A percentile compares a stretch with the other conserved stretches of the same genome.
Conservation (phyloP, 495 filamentous ascomycete genomes). For the Lasiosphaeriaceae sp. region DNA sequence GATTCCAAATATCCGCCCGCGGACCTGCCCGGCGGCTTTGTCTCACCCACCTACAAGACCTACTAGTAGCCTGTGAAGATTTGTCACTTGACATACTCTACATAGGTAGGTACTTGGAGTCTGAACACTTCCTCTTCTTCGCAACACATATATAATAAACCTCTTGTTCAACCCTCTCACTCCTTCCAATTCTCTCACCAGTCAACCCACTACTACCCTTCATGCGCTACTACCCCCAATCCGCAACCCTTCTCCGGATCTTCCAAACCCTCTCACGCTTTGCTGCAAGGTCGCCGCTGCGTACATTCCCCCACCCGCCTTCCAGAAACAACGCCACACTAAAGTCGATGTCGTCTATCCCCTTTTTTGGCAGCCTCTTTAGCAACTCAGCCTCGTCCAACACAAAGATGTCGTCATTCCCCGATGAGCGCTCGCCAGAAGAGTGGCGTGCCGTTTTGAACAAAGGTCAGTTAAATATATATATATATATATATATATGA, state of each 20-base stretch:
- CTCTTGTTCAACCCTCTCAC: not conserved
- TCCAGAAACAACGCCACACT: conserved; percentile 20
- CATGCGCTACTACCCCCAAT: conserved; percentile 59
- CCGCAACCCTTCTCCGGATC: conserved; percentile 50
- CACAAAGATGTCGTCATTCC: conserved; percentile 63
- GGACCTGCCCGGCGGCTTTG: too few relatives aligned
- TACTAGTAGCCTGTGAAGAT: not conserved
- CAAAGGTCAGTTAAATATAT: conserved; percentile 52
- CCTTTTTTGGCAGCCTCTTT: conserved; percentile 79
- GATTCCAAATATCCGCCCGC: too few relatives aligned
- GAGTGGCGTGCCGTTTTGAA: conserved; percentile 86
- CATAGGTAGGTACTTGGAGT: too few relatives aligned
- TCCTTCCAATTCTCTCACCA: not conserved
- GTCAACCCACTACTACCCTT: conserved; percentile 11
- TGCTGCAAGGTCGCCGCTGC: conserved; percentile 19
- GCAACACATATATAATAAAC: too few relatives aligned
- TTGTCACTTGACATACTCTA: not conserved
- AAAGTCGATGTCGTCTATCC: conserved; percentile 58
- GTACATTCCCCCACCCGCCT: not conserved
- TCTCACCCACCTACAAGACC: not conserved
- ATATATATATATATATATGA: not conserved
- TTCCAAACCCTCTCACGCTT: conserved; percentile 38
- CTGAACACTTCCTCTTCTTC: too few relatives aligned
- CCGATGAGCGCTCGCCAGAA: conserved; percentile 70
- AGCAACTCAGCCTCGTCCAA: conserved; percentile 49